Evolutionary conservation across 192 early-diverging fungal genomes (phyloP).

Genomic region (Geosiphon pyriformis): DNA sequence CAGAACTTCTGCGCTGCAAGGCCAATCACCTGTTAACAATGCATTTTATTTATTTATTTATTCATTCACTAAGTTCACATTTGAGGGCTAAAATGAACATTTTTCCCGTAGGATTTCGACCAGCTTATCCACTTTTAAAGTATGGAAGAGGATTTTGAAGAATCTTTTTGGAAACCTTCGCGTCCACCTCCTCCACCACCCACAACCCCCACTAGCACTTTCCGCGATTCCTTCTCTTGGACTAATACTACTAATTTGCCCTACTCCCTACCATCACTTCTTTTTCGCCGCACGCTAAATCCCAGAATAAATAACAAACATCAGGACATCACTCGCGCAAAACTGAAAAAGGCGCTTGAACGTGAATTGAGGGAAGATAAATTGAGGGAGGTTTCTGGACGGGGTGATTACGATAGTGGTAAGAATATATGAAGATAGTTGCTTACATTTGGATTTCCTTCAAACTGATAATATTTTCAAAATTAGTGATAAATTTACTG

Average conservation of each 20-base stretch:
- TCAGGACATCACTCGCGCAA: constrained; percentile 2
- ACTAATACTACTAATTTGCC: background rate
- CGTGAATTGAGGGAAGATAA: constrained; percentile 11
- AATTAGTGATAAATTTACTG: constrained; percentile 16
- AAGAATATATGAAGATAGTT: background rate
- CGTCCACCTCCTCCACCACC: constrained; percentile 8
- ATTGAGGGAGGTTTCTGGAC: constrained; percentile 3
- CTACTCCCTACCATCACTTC: background rate
- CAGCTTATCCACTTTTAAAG: no score
- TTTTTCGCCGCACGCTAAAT: constrained; percentile 15
- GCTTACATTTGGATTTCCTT: background rate
- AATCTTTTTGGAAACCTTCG: background rate
- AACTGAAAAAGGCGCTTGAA: constrained; percentile 7
- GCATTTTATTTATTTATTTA: no score
- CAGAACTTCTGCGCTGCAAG: no score
- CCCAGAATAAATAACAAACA: constrained; percentile 14
- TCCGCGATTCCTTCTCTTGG: background rate
- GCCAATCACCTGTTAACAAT: no score
- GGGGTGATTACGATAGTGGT: constrained; percentile 13
- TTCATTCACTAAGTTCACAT: no score
- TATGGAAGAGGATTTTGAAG: background rate
- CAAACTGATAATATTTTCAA: background rate
- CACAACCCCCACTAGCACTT: background rate
- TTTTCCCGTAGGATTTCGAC: no score
- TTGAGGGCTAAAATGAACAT: no score